Evolutionary conservation across 2,329 filamentous ascomycete species (phyloP), one percentile per base, ranked within the genome.

Genomic region (Talaromyces sp.): DNA sequence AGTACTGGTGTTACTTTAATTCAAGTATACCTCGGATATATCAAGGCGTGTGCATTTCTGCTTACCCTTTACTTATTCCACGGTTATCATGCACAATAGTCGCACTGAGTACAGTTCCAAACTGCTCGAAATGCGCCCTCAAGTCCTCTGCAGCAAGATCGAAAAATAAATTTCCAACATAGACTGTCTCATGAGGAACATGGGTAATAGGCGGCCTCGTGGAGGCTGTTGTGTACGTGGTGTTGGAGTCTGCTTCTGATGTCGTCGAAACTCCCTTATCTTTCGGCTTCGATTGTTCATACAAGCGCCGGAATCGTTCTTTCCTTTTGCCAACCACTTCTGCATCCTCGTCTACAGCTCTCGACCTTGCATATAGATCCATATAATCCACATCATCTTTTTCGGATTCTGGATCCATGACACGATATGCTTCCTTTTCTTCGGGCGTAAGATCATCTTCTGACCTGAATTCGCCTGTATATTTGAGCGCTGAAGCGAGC

Each of bases 111-210:
- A 90, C 73, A 10, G 75, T 70, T 44, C 86, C 81, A 73, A 84
- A 86, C 43, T 80, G 77, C 55, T 74, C 69, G 66, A 89, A 86
- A 41, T 85, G 80, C 46, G 80, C 77, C 62, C 79, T 75, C 42
- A 91, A 63, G 58, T 87, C 81, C 27, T 82, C 78, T 5, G 82
- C 79, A 5, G 80, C 85, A 51, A 87, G 80, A 66, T 90, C 86
- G 67, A 85, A 90, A 69, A 84, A 85, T 41, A 90, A 73, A 70
- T 90, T 90, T 54, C 85, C 86, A 57, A 90, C 66, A 64, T 87
- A 90, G 52, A 90, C 62, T 7, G 76, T 81, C 56, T 73, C 71
- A 16, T 74, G 74, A n/a, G 60, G 49, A 2, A 11, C 20, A 10
- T 20, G 4, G 37, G 16, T 40, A n/a, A n/a, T n/a, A n/a, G n/a